These are phyloP conservation scores for Fusarium burgessii DNA, from an alignment of 2,329 filamentous ascomycete genomes.

Conservation along the genomic window DNA sequence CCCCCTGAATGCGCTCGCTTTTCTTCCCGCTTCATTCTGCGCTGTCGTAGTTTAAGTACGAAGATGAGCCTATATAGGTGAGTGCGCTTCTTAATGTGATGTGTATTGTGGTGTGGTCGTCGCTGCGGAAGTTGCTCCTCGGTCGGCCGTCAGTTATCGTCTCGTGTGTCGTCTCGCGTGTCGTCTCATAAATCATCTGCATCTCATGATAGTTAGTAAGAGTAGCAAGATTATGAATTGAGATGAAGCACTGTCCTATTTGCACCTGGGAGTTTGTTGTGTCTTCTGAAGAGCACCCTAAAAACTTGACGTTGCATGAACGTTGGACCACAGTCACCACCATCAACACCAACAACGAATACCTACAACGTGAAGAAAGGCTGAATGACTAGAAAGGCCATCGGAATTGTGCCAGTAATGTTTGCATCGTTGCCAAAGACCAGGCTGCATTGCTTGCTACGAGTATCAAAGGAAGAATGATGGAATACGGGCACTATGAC, in stretches of 20 bases:
- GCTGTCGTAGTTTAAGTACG: fast-evolving
- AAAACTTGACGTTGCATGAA: not conserved
- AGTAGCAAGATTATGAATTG: fast-evolving
- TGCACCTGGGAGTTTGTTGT: not conserved
- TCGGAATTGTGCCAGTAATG: fast-evolving
- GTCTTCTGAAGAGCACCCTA: not conserved
- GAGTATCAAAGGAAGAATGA: not conserved
- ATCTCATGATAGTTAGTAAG: not conserved
- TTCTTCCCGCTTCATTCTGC: not conserved
- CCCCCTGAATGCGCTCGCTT: no score
- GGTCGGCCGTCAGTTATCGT: not conserved
- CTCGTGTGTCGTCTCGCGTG: no score
- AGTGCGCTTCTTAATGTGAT: not conserved
- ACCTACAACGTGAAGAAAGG: not conserved
- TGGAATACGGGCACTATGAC: not conserved
- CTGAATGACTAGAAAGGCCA: not conserved
- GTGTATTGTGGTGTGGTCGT: fast-evolving
- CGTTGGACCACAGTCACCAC: not conserved
- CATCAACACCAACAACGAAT: not conserved
- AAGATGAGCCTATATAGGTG: fast-evolving
- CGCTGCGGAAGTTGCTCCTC: not conserved
- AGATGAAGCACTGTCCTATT: no score
- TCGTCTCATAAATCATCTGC: not conserved
- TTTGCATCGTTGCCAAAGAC: not conserved
- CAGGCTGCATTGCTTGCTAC: not conserved